A percentile compares a stretch with the other conserved stretches of the same genome.
phyloP scores from a whole-genome alignment of 768 basidiomycete genomes.

The Phylloporus arenicola region DNA sequence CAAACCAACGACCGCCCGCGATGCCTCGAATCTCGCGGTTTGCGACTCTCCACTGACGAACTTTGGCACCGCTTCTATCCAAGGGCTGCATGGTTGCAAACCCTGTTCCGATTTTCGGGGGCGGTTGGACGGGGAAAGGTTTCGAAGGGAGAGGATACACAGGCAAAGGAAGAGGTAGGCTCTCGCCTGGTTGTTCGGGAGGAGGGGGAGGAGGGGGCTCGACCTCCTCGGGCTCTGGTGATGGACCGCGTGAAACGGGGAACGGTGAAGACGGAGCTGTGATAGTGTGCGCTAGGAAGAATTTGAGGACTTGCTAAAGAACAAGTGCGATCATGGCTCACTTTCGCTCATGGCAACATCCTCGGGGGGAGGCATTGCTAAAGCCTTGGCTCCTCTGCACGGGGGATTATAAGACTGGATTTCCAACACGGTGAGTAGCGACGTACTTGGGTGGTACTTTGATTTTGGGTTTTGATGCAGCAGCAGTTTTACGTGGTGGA shows the following conservation, averaged over 20 bases:
- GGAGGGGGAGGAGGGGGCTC: conserved; percentile 29
- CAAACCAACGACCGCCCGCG: conserved; percentile 79
- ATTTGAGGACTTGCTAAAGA: conserved; percentile 2
- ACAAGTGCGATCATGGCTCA: conserved; percentile 23
- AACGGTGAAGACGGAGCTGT: conserved; percentile 73
- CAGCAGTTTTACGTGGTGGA: conserved; percentile 39
- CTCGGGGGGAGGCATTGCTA: conserved; percentile 38
- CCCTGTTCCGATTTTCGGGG: conserved; percentile 69
- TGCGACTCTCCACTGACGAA: conserved; percentile 69
- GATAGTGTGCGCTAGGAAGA: conserved; percentile 48
- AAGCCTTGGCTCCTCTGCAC: conserved; percentile 26
- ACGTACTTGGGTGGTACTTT: conserved; percentile 30
- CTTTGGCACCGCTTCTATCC: conserved; percentile 56
- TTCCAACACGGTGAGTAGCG: neutral
- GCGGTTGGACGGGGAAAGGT: conserved; percentile 76
- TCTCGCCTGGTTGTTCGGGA: conserved; percentile 39
- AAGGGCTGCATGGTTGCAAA: conserved; percentile 64
- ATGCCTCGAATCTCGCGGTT: conserved; percentile 77
- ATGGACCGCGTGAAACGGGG: conserved; percentile 31
- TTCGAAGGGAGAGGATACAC: conserved; percentile 77
- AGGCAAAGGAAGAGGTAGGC: conserved; percentile 49
- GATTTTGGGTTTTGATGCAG: conserved; percentile 31
- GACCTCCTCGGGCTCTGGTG: conserved; percentile 47
- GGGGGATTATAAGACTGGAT: conserved; percentile 7
- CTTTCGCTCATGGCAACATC: conserved; percentile 61